Evolutionary conservation across 164 flowering plant species (phyloP).

Genomic region (Aristolochia fimbriata): DNA sequence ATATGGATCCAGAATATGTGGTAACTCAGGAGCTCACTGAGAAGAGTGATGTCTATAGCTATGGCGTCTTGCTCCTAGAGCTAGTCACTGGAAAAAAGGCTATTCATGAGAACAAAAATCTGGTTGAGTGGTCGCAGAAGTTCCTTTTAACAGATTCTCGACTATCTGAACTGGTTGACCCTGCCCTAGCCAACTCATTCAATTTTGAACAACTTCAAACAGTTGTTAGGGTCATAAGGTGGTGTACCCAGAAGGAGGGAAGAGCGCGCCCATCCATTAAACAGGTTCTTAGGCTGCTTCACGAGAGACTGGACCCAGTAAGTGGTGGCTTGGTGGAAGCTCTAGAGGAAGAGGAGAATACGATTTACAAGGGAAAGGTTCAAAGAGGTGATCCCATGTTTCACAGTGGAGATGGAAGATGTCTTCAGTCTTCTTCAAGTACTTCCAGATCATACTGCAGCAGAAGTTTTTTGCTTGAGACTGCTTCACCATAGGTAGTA

Average conservation of each 20-base stretch:
- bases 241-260: conserved; percentile 94
- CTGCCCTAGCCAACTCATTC: conserved; percentile 43
- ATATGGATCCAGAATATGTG: conserved; percentile 95
- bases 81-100: conserved; percentile 68
- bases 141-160: conserved; percentile 47
- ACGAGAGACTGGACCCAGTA: conserved; percentile 72
- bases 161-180: conserved; percentile 65
- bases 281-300: conserved; percentile 77
- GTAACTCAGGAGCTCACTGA: conserved; percentile 86
- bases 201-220: conserved; percentile 76
- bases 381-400: conserved; percentile 36
- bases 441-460: conserved; percentile 91
- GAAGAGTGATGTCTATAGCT: conserved; percentile 94
- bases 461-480: conserved; percentile 80
- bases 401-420: conserved; percentile 69
- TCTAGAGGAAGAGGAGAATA: conserved; percentile 60
- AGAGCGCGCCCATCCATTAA: conserved; percentile 81
- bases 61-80: conserved; percentile 83
- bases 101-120: conserved; percentile 68
- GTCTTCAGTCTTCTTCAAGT: conserved; percentile 83
- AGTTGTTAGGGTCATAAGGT: conserved; percentile 46
- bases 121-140: conserved; percentile 78
- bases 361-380: conserved; percentile 45
- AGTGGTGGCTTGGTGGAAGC: conserved; percentile 55
- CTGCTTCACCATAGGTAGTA: conserved; percentile 48